These are phyloP conservation scores for Neospermospora avenae DNA, from an alignment of 2,329 filamentous ascomycete genomes.

Conservation along the genomic window DNA sequence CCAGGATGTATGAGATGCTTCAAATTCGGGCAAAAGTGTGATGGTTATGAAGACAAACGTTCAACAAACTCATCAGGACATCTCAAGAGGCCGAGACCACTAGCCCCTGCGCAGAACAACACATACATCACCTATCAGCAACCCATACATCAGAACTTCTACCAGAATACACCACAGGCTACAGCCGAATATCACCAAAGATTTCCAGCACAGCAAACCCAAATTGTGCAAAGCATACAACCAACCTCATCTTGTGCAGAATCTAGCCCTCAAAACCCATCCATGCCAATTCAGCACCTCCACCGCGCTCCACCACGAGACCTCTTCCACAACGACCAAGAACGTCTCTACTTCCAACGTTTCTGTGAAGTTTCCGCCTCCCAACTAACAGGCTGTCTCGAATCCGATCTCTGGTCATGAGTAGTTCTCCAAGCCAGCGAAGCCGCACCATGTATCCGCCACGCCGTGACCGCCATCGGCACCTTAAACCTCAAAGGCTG, in stretches of 20 bases:
- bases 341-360: slow-evolving; percentile 19
- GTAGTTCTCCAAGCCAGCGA: slow-evolving; percentile 19
- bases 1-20: not conserved
- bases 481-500: slow-evolving; percentile 8
- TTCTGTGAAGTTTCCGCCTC: slow-evolving; percentile 16
- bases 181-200: not conserved
- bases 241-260: not conserved
- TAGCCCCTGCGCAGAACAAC: not conserved
- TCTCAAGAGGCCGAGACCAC: not conserved
- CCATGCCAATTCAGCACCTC: not conserved
- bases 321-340: slow-evolving; percentile 12
- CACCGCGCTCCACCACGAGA: not conserved
- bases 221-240: not conserved
- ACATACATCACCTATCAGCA: not conserved
- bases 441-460: slow-evolving; percentile 12
- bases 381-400: slow-evolving; percentile 13
- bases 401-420: slow-evolving; percentile 13
- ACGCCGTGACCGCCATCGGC: slow-evolving; percentile 21
- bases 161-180: not conserved
- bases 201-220: not conserved
- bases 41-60: not conserved
- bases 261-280: not conserved
- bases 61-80: not conserved
- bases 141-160: not conserved
- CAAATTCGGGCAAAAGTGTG: not conserved